Evolutionary conservation across 108 stramenopile species (phyloP), one percentile per base, ranked within the genome.

Genomic region (Cyclostephanos invisitatus): DNA sequence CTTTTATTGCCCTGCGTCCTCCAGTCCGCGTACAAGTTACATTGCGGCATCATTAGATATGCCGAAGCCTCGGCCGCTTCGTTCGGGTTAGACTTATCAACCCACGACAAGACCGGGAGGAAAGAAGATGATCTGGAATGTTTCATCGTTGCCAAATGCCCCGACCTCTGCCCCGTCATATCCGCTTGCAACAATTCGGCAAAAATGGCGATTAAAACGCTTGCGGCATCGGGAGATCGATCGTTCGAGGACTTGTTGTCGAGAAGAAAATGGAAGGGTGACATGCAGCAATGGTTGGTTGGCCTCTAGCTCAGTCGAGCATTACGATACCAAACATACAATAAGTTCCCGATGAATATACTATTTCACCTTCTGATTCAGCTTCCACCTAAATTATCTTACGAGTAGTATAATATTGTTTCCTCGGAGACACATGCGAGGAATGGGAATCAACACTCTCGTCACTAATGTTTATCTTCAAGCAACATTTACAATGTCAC

Each of bases 251-350:
- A 58, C 6, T 48, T 77, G 32, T 29, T 77, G 42, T 42, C 71
- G 49, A 64, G 77, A 7, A 28, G 40, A 29, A 73, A 29, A 2
- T 77, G 69, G 69, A 77, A 70, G 58, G 77, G 70, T 54, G 77
- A 77, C n/a, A 77, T 77, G 77, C 56, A 71, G n/a, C 48, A 29
- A 6, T 77, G 77, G 77, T 47, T 77, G 18, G 70, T 67, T 42
- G 58, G 57, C 50, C 64, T 77, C 8, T 42, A 42, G 40, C 3
- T 7, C 36, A 3, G 40, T 11, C 40, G 10, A 60, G 68, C 62
- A 32, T 63, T 42, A 11, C 40, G 12, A 11, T 8, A 42, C 40
- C 12, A 11, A 42, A 42, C 40, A 1, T 11, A 8, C 9, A 9
- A 42, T 42, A 9, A 21, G 10, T 24, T 20, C 24, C 5, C 51